phyloP scores from a whole-genome alignment of 2,329 filamentous ascomycete species.

The Stachybotrys elegans region DNA sequence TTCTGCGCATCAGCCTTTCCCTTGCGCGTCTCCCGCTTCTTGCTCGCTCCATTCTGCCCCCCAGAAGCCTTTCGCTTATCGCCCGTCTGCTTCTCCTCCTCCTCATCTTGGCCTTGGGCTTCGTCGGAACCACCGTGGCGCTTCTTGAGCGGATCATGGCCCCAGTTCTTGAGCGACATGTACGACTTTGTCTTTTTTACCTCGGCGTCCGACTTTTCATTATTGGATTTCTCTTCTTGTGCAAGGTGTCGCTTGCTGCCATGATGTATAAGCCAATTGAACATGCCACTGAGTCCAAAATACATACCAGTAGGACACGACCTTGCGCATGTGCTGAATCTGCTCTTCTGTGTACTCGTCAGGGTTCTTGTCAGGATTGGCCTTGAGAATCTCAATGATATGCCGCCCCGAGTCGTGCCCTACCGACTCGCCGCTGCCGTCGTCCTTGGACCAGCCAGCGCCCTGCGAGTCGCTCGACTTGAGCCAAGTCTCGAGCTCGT shows the following conservation, averaged over 20 bases:
- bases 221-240: constrained; percentile 55
- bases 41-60: constrained; percentile 19
- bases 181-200: constrained; percentile 47
- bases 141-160: constrained; percentile 46
- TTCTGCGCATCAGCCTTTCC: constrained; percentile 12
- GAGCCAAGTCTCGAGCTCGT: constrained; percentile 58
- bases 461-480: constrained; percentile 50
- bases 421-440: constrained; percentile 54
- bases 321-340: constrained; percentile 56
- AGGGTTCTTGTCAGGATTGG: constrained; percentile 53
- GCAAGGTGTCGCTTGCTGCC: constrained; percentile 57
- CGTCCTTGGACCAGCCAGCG: constrained; percentile 56
- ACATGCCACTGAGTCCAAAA: background rate
- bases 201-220: constrained; percentile 41
- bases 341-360: constrained; percentile 51
- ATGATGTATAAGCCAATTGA: background rate
- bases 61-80: constrained; percentile 21
- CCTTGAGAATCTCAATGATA: constrained; percentile 58
- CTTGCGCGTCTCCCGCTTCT: constrained; percentile 25
- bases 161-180: constrained; percentile 59
- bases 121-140: constrained; percentile 10
- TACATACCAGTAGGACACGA: constrained; percentile 53
- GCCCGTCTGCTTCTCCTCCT: constrained; percentile 13
- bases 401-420: constrained; percentile 60
- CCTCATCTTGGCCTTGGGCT: constrained; percentile 6